These are phyloP conservation scores for Euphorbia lathyris DNA, from an alignment of 345 rosid genomes.

Conservation along the genomic window DNA sequence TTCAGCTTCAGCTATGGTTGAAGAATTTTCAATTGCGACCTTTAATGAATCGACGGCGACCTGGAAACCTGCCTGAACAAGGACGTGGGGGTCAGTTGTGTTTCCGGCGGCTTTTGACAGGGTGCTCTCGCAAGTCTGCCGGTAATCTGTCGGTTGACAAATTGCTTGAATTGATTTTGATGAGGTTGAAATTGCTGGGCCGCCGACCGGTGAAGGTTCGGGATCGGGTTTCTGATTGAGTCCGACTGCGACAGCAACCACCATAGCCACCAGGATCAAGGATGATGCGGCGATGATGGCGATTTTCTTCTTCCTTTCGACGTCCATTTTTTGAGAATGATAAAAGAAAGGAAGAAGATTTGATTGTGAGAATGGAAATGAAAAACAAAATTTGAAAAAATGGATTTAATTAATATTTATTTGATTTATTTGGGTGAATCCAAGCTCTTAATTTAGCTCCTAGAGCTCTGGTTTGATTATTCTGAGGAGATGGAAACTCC, in stretches of 20 bases:
- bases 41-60: slow-evolving; percentile 40
- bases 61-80: slow-evolving; percentile 49
- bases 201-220: background rate
- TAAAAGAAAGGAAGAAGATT: too few relatives aligned
- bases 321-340: too few relatives aligned
- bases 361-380: too few relatives aligned
- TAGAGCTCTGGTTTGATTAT: too few relatives aligned
- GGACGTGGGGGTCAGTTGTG: slow-evolving; percentile 49
- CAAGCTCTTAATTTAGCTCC: too few relatives aligned
- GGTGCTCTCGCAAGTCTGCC: slow-evolving; percentile 44
- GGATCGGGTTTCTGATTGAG: background rate
- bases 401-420: too few relatives aligned
- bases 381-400: too few relatives aligned
- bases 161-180: slow-evolving; percentile 49
- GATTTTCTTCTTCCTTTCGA: too few relatives aligned
- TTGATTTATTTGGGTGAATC: too few relatives aligned
- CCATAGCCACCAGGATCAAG: slow-evolving; percentile 57
- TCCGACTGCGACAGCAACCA: slow-evolving; percentile 50
- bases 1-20: slow-evolving; percentile 35
- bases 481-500: too few relatives aligned
- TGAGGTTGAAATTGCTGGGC: slow-evolving; percentile 12
- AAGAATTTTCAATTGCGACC: slow-evolving; percentile 39
- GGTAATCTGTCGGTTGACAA: slow-evolving; percentile 63
- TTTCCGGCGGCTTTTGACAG: slow-evolving; percentile 40
- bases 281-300: slow-evolving; percentile 45